These are phyloP conservation scores for Fusarium lyarnte DNA, from an alignment of 2,329 filamentous ascomycete genomes.

Conservation along the genomic window DNA sequence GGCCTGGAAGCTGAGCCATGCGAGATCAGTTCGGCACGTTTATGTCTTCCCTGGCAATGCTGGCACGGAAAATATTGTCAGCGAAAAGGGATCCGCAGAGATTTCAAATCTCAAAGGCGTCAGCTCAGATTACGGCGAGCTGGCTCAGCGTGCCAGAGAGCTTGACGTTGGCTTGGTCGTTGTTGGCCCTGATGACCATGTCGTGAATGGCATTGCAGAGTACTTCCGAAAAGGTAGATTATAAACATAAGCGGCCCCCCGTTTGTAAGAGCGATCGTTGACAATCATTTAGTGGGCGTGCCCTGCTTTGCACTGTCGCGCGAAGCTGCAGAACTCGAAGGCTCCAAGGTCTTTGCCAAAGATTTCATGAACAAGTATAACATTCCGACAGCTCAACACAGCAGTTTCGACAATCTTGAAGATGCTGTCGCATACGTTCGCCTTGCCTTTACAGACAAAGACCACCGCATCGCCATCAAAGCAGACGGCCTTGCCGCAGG, in stretches of 20 bases:
- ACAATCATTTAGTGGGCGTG: slow-evolving; percentile 56
- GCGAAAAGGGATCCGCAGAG: too few species aligned
- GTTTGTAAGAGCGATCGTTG: too few species aligned
- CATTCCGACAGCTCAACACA: slow-evolving; percentile 78
- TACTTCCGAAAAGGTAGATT: slow-evolving; percentile 59
- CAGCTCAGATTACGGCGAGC: slow-evolving; percentile 67
- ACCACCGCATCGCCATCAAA: slow-evolving; percentile 76
- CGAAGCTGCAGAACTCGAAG: slow-evolving; percentile 77
- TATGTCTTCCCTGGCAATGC: slow-evolving; percentile 70
- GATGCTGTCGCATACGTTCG: slow-evolving; percentile 70
- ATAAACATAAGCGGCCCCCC: too few species aligned
- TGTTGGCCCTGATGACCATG: slow-evolving; percentile 77
- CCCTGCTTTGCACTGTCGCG: slow-evolving; percentile 75
- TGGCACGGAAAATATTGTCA: slow-evolving; percentile 58
- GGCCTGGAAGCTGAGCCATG: slow-evolving; percentile 78
- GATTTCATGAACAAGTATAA: slow-evolving; percentile 79
- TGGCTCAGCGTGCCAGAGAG: slow-evolving; percentile 69
- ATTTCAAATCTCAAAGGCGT: neutral
- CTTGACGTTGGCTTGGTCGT: slow-evolving; percentile 73
- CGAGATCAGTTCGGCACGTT: slow-evolving; percentile 69
- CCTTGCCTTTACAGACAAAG: slow-evolving; percentile 47
- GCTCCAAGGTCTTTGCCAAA: slow-evolving; percentile 81
- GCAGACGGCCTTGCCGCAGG: slow-evolving; percentile 78
- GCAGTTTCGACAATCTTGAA: slow-evolving; percentile 72
- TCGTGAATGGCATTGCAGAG: slow-evolving; percentile 78